These are phyloP conservation scores for Colletotrichum kahawae DNA, from an alignment of 2,329 filamentous ascomycete genomes.

Conservation along the genomic window DNA sequence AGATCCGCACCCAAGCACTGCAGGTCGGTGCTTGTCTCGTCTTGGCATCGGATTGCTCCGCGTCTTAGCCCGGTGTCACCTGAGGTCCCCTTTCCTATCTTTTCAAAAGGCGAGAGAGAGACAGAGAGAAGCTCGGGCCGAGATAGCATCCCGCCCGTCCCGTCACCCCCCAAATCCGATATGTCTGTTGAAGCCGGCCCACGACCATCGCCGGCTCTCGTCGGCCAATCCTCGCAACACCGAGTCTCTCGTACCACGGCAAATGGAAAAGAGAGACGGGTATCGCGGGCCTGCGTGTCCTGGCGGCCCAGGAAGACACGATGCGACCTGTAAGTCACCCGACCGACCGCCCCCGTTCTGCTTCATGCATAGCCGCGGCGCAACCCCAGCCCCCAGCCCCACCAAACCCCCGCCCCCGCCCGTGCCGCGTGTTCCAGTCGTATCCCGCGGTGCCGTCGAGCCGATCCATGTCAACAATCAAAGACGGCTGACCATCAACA, in stretches of 20 bases:
- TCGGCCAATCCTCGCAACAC: neutral
- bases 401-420: neutral
- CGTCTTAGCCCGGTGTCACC: neutral
- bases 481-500: slow-evolving; percentile 16
- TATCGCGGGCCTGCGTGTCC: slow-evolving; percentile 35
- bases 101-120: neutral
- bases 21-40: neutral
- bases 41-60: neutral
- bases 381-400: neutral
- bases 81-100: neutral
- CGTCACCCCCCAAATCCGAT: neutral
- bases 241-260: slow-evolving; percentile 5
- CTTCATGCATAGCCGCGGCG: neutral
- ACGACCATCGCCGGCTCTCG: neutral
- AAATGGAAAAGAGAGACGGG: slow-evolving; percentile 30
- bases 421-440: neutral
- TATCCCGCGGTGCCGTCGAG: neutral
- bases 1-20: neutral
- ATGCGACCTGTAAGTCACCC: slow-evolving; percentile 34
- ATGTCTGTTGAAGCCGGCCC: slow-evolving; percentile 10
- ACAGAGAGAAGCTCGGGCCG: neutral
- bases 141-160: neutral
- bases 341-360: neutral
- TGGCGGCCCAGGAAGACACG: slow-evolving; percentile 35
- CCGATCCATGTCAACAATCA: neutral